These are phyloP conservation scores for Salmacisia buchloeana DNA, from an alignment of 1,284 basidiomycete genomes.

Conservation along the genomic window DNA sequence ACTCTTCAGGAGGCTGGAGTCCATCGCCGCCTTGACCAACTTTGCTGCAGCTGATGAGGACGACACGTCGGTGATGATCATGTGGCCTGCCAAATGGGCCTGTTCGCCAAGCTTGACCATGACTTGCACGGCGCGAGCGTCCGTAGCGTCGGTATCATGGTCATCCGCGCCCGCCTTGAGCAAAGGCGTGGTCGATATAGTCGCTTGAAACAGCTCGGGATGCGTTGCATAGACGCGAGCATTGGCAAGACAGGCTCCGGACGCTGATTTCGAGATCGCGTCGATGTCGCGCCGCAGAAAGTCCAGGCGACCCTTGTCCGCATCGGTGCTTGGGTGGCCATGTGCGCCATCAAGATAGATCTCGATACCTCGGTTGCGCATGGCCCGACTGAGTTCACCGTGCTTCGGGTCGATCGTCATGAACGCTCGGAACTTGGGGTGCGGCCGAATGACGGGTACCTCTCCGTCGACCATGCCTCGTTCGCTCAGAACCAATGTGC, in stretches of 20 bases:
- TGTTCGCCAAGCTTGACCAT: not conserved
- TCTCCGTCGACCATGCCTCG: conserved; percentile 74
- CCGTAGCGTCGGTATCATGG: not conserved
- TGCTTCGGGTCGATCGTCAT: conserved; percentile 87
- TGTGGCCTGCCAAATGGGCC: not conserved
- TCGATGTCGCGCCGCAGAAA: not conserved
- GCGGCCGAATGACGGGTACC: conserved; percentile 72
- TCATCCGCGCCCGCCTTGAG: not conserved
- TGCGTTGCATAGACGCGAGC: not conserved
- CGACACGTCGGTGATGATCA: not conserved
- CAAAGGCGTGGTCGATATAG: not conserved
- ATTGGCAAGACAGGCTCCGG: not conserved
- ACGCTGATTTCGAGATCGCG: not conserved
- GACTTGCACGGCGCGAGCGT: not conserved
- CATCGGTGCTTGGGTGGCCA: not conserved
- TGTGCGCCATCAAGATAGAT: conserved; percentile 54
- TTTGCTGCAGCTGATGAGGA: not conserved
- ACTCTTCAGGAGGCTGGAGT: not conserved
- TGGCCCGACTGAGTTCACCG: conserved; percentile 92
- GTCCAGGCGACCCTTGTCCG: not conserved
- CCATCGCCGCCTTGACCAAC: not conserved
- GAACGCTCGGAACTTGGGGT: conserved; percentile 83
- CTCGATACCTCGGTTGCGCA: conserved; percentile 96
- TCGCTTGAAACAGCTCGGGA: not conserved
- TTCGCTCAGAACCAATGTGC: conserved; percentile 77